Percentiles rank a stretch among this genome's conserved stretches.
Conservation (phyloP, 176 grass and related monocot species). For the Chloris gayana region DNA sequence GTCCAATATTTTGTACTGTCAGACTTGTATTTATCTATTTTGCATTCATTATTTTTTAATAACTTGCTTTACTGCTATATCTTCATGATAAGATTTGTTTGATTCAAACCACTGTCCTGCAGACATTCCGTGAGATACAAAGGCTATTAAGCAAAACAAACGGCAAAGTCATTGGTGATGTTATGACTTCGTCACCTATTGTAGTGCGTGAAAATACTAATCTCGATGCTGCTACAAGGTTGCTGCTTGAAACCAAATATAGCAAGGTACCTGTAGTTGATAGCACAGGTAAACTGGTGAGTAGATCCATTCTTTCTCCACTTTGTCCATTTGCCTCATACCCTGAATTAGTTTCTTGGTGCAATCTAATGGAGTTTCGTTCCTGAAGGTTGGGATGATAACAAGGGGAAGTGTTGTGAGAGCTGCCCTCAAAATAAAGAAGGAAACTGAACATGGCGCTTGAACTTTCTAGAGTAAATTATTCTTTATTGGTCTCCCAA, state of each 20-base stretch:
- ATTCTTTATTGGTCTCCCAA: slow-evolving; percentile 12
- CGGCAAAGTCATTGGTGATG: slow-evolving; percentile 78
- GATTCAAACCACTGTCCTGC: background rate
- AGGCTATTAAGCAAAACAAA: slow-evolving; percentile 88
- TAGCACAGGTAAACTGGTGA: slow-evolving; percentile 30
- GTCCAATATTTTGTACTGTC: background rate
- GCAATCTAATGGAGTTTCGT: slow-evolving; percentile 4
- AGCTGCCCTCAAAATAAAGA: slow-evolving; percentile 54
- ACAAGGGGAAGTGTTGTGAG: slow-evolving; percentile 52
- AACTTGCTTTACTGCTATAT: background rate
- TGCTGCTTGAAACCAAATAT: slow-evolving; percentile 69
- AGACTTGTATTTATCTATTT: background rate
- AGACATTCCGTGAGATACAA: slow-evolving; percentile 93
- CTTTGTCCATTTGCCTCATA: background rate
- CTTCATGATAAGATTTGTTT: background rate
- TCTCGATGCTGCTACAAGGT: slow-evolving; percentile 89
- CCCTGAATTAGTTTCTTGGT: background rate
- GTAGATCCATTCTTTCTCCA: background rate
- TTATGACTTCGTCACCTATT: slow-evolving; percentile 80
- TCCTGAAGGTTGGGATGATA: slow-evolving; percentile 54
- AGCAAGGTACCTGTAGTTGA: slow-evolving; percentile 31
- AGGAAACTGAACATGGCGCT: slow-evolving; percentile 31
- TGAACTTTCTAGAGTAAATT: slow-evolving; percentile 15
- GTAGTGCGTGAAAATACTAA: slow-evolving; percentile 88
- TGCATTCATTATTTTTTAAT: background rate